Evolutionary conservation across 805 yeast genomes (phyloP), one percentile per base, ranked within the genome.

Genomic region (Wickerhamiella nectarea): DNA sequence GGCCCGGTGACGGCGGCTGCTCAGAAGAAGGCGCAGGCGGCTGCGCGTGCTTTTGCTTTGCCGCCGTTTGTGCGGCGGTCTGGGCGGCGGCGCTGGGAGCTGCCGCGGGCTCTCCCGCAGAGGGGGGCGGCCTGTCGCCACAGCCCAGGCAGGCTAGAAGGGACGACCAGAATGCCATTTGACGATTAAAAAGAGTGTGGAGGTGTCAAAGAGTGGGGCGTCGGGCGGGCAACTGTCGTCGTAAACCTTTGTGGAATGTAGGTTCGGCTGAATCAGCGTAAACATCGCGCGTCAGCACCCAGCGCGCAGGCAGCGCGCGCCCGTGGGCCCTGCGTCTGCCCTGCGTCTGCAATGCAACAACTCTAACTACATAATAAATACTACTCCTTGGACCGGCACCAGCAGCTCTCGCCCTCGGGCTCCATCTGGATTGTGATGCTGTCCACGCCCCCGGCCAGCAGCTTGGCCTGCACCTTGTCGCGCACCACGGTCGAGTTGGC

Each of bases 371-470:
- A n/a, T n/a, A 33, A 17, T 18, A 33, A 33, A 18, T 17, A 18
- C 21, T 33, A 33, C 35, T 33, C 35, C 31, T 28, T 28, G 5
- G 10, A 6, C 33, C 77, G 61, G 57, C 89, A 80, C 87, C 87
- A 80, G 61, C 87, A 80, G 1, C 62, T 58, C 11, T 78, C 75
- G 43, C 67, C 72, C 43, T 73, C 78, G 46, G 69, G 70, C 51
- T 80, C 91, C 47, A 80, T 74, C 55, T 80, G 91, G 24, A 80
- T 69, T 64, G 75, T 71, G n/a, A 62, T 68, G 21, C 70, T 69
- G 11, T 71, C 71, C 19, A 80, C 71, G 7, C 71, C 66, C 24
- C 68, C 67, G 21, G 57, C 55, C 38, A 62, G 65, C 45, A 83
- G 72, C 26, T 76, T 63, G 42, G 65, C 68, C 46, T 72, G 77